Evolutionary conservation across 441 rosid species (phyloP).

Genomic region (Pelargonium australe): DNA sequence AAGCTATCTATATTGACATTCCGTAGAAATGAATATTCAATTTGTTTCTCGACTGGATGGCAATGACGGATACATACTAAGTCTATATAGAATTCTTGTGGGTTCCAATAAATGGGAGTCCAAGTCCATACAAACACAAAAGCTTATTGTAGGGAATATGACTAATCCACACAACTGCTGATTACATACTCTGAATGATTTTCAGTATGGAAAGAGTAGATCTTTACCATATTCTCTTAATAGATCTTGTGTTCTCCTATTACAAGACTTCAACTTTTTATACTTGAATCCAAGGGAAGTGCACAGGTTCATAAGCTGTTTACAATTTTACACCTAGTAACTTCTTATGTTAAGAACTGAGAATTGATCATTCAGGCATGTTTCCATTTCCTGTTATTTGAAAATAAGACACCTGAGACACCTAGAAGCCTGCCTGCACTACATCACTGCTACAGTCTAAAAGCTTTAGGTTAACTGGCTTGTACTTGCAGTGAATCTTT

Average conservation of each 20-base stretch:
- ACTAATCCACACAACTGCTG: not conserved
- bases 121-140: not conserved
- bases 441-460: not conserved
- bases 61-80: too few relatives aligned
- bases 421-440: not conserved
- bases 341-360: too few relatives aligned
- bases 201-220: too few relatives aligned
- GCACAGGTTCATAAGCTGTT: not conserved
- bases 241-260: not conserved
- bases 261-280: not conserved
- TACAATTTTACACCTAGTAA: not conserved
- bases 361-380: too few relatives aligned
- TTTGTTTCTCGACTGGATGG: too few relatives aligned
- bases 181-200: not conserved
- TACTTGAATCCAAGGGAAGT: too few relatives aligned
- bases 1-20: too few relatives aligned
- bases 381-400: too few relatives aligned
- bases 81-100: too few relatives aligned
- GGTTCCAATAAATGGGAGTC: too few relatives aligned
- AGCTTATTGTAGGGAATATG: slow-evolving; percentile 1
- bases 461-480: not conserved
- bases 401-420: not conserved
- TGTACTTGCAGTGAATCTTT: not conserved
- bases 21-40: too few relatives aligned
- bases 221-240: too few relatives aligned